Conservation (phyloP, 1,139 yeast genomes). For the Nakaseomyces uthaithaninus region DNA sequence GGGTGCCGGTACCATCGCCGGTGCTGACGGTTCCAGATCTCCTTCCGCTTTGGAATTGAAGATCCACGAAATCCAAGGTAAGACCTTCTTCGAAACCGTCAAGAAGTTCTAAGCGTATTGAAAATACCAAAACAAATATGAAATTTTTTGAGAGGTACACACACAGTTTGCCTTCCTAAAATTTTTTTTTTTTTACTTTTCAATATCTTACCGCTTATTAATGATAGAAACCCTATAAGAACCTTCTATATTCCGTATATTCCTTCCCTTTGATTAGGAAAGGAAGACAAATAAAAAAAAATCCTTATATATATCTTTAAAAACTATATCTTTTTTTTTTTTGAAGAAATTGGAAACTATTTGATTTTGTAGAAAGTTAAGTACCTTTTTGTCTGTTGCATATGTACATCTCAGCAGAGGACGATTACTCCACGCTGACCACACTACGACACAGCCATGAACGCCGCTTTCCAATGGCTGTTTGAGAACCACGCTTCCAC, state of each 20-base stretch:
- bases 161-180: too few relatives aligned
- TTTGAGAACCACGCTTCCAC: constrained; percentile 5
- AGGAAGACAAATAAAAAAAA: too few relatives aligned
- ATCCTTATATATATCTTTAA: neutral
- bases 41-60: constrained; percentile 57
- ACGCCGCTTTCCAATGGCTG: neutral
- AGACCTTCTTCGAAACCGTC: constrained; percentile 38
- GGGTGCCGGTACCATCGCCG: constrained; percentile 80
- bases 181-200: neutral
- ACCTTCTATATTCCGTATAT: constrained; percentile 5
- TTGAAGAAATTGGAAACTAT: neutral
- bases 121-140: neutral
- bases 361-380: too few relatives aligned
- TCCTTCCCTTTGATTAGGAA: too few relatives aligned
- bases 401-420: neutral
- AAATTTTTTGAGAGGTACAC: neutral
- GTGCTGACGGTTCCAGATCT: constrained; percentile 65
- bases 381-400: neutral
- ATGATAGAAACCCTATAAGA: constrained; percentile 2
- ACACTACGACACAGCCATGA: too few relatives aligned
- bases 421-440: too few relatives aligned
- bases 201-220: neutral
- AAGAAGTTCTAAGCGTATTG: constrained; percentile 12
- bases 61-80: constrained; percentile 52
- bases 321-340: neutral